Conservation (phyloP, 2,329 filamentous ascomycete genomes). For the Waltergamsia citrina region DNA sequence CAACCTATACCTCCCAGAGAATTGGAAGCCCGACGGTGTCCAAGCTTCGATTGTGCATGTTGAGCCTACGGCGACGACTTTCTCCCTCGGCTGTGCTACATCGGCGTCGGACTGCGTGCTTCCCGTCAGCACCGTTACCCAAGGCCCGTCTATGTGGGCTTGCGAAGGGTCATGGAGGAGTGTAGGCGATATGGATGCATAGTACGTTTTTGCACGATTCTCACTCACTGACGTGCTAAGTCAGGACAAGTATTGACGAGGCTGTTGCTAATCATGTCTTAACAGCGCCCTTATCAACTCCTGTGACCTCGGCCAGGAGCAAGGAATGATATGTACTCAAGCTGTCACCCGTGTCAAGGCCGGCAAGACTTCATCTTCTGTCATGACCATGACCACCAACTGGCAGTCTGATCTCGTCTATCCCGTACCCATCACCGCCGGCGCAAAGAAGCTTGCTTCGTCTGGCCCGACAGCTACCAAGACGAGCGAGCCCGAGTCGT, state of each 20-base stretch:
- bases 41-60: constrained; percentile 1
- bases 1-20: neutral
- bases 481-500: no score
- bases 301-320: neutral
- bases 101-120: neutral
- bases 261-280: no score
- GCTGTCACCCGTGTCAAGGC: constrained; percentile 3
- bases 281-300: constrained; percentile 1
- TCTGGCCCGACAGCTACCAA: neutral
- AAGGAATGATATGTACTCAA: constrained; percentile 1
- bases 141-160: constrained; percentile 1
- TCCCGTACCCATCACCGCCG: constrained; percentile 3
- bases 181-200: constrained; percentile 1
- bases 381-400: neutral
- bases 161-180: constrained; percentile 1
- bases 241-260: no score
- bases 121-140: constrained; percentile 1
- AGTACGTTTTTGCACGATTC: constrained; percentile 1
- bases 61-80: neutral
- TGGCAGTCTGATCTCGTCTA: neutral
- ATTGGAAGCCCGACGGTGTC: constrained; percentile 2
- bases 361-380: neutral
- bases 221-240: no score
- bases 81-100: constrained; percentile 1
- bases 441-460: neutral